Conservation (phyloP, 305 asterid species). For the Salvia sclarea region DNA sequence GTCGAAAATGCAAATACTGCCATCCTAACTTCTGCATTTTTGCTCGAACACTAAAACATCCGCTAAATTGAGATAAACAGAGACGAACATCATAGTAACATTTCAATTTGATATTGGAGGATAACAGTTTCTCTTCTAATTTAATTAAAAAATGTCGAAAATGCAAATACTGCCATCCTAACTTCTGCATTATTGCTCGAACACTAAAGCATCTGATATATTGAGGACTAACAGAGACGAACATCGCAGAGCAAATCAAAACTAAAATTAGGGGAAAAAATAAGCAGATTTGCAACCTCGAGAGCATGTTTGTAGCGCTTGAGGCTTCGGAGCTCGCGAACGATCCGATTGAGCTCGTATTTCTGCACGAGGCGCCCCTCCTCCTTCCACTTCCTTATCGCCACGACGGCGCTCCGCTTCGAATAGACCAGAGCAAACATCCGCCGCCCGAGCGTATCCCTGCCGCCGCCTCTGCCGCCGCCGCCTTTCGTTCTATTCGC, state of each 20-base stretch:
- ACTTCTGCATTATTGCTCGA: slow-evolving; percentile 1
- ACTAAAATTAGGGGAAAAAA: background rate
- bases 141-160: background rate
- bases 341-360: slow-evolving; percentile 80
- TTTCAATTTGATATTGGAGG: too few relatives aligned
- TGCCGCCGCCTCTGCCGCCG: slow-evolving; percentile 37
- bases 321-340: slow-evolving; percentile 76
- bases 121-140: background rate
- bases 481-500: slow-evolving; percentile 12
- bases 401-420: slow-evolving; percentile 75
- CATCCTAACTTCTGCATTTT: background rate
- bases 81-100: background rate
- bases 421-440: slow-evolving; percentile 61
- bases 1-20: background rate
- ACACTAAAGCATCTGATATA: background rate
- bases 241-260: background rate
- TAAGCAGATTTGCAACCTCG: slow-evolving; percentile 54
- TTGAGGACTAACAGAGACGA: background rate
- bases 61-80: background rate
- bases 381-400: slow-evolving; percentile 84
- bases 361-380: slow-evolving; percentile 71
- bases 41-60: slow-evolving; percentile 8
- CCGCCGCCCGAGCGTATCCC: slow-evolving; percentile 74
- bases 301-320: slow-evolving; percentile 86
- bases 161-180: background rate